Evolutionary conservation across 1,284 basidiomycete species (phyloP).

Genomic region (Microbotryomycetes sp.): DNA sequence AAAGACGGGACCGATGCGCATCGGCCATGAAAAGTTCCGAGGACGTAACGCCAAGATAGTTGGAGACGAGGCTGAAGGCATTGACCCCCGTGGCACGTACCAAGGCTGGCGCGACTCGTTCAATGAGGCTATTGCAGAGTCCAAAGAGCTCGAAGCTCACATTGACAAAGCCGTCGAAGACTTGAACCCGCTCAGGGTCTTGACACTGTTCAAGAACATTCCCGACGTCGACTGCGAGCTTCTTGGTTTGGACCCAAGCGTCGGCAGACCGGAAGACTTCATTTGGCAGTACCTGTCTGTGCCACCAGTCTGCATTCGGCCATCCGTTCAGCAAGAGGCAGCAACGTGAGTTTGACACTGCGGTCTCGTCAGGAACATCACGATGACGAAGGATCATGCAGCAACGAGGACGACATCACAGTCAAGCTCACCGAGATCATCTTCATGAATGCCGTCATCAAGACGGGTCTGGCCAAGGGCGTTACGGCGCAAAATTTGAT

Average conservation of each 20-base stretch:
- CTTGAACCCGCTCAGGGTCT: slow-evolving; percentile 85
- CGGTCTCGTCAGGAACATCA: too few relatives aligned
- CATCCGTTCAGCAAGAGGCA: slow-evolving; percentile 93
- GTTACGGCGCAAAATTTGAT: slow-evolving; percentile 81
- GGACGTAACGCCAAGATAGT: slow-evolving; percentile 89
- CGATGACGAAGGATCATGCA: too few relatives aligned
- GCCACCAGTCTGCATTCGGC: slow-evolving; percentile 94
- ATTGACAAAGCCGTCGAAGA: slow-evolving; percentile 90
- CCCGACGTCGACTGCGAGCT: slow-evolving; percentile 96
- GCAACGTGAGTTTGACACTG: slow-evolving; percentile 52
- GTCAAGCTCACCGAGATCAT: slow-evolving; percentile 97
- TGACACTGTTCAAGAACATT: slow-evolving; percentile 88
- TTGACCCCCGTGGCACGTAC: slow-evolving; percentile 28
- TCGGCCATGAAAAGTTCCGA: slow-evolving; percentile 95
- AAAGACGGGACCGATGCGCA: slow-evolving; percentile 89
- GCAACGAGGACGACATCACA: slow-evolving; percentile 97
- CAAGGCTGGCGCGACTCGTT: slow-evolving; percentile 84
- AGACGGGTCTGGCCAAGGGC: slow-evolving; percentile 80
- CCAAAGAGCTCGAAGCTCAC: slow-evolving; percentile 78
- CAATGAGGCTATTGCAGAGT: slow-evolving; percentile 69
- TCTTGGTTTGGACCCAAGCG: slow-evolving; percentile 78
- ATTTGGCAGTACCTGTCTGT: slow-evolving; percentile 99
- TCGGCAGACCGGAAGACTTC: slow-evolving; percentile 92
- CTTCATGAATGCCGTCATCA: slow-evolving; percentile 87
- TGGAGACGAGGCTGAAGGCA: slow-evolving; percentile 44